Conservation (phyloP, 169 alveolate genomes). For the Plasmodium vinckei region DNA sequence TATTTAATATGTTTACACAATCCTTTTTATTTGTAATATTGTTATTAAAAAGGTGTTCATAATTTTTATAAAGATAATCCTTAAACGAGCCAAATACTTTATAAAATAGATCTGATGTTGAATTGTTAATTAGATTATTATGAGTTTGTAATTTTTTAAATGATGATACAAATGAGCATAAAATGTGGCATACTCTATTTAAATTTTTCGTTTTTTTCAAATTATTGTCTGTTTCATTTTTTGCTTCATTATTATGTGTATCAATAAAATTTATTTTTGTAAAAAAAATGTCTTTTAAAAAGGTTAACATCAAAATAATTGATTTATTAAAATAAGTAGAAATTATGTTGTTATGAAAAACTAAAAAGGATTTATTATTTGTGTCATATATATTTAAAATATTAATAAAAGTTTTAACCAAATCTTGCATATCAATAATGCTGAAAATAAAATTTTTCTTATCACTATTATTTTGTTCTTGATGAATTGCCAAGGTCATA, state of each 20-base stretch:
- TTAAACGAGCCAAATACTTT: slow-evolving; percentile 12
- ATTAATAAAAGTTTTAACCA: slow-evolving; percentile 27
- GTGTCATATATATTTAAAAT: slow-evolving; percentile 24
- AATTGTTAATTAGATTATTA: not conserved
- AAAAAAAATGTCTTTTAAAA: slow-evolving; percentile 49
- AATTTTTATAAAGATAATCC: slow-evolving; percentile 11
- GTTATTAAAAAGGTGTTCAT: slow-evolving; percentile 16
- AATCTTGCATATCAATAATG: slow-evolving; percentile 43
- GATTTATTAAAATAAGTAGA: slow-evolving; percentile 11
- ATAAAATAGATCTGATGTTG: not conserved
- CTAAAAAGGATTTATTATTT: slow-evolving; percentile 5
- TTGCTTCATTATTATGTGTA: not conserved
- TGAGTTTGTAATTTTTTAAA: slow-evolving; percentile 24
- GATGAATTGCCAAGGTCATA: slow-evolving; percentile 14
- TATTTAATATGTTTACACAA: slow-evolving; percentile 7
- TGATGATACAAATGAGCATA: slow-evolving; percentile 14
- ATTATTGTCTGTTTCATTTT: not conserved
- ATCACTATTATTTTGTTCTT: slow-evolving; percentile 23
- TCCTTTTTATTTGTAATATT: not conserved
- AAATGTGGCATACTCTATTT: slow-evolving; percentile 35
- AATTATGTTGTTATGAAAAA: slow-evolving; percentile 12
- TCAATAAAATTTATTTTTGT: not conserved
- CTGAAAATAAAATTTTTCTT: slow-evolving; percentile 8
- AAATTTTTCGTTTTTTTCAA: slow-evolving; percentile 33
- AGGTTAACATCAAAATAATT: slow-evolving; percentile 1